These are phyloP conservation scores for Escallonia rubra DNA, from an alignment of 129 eudicot genomes.

Conservation along the genomic window DNA sequence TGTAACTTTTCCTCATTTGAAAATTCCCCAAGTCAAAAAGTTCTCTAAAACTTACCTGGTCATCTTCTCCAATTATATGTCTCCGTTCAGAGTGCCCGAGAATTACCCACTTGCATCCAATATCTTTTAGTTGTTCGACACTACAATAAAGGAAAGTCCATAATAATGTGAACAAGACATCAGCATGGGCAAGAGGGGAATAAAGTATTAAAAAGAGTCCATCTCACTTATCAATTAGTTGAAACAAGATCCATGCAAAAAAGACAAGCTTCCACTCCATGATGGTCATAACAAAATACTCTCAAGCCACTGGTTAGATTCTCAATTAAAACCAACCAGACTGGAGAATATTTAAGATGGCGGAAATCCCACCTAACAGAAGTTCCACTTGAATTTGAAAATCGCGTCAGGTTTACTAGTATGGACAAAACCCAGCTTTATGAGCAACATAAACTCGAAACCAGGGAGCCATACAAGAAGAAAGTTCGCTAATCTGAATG, in stretches of 20 bases:
- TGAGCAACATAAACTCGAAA: background rate
- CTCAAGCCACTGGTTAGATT: background rate
- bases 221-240: no score
- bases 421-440: background rate
- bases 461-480: background rate
- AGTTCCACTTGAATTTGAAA: background rate
- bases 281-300: background rate
- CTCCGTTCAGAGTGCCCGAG: conserved; percentile 98
- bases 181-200: background rate
- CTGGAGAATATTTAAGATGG: background rate
- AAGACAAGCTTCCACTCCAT: background rate
- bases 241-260: background rate
- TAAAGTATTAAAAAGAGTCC: background rate
- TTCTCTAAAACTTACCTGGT: conserved; percentile 40
- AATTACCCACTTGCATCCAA: conserved; percentile 96
- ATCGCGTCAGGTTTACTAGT: background rate
- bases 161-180: background rate
- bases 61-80: conserved; percentile 80
- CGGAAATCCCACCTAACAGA: background rate
- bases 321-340: background rate
- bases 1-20: conserved; percentile 9
- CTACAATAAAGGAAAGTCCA: conserved; percentile 25
- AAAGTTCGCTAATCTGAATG: background rate
- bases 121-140: conserved; percentile 88
- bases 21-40: background rate